phyloP scores from a whole-genome alignment of 345 rosid species.

The Zanthoxylum bungeanum region DNA sequence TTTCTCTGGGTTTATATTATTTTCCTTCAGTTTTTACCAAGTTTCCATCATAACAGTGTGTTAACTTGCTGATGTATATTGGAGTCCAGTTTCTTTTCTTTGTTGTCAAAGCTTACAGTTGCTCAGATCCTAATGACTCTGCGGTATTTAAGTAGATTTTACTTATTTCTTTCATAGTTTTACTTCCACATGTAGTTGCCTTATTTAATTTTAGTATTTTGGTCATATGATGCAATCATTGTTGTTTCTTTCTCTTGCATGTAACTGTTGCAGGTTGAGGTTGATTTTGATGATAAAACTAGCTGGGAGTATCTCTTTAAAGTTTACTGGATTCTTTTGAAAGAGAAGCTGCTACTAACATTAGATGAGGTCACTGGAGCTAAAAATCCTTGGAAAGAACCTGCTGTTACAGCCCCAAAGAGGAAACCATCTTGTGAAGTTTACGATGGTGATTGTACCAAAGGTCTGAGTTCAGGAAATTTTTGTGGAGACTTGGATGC shows the following conservation, averaged over 20 bases:
- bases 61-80: not conserved
- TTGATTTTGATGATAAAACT: constrained; percentile 91
- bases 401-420: constrained; percentile 29
- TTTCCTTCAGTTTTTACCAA: not conserved
- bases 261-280: constrained; percentile 62
- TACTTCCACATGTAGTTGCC: not conserved
- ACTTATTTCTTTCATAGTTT: constrained; percentile 9
- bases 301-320: constrained; percentile 99
- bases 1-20: not conserved
- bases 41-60: not conserved
- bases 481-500: constrained; percentile 38
- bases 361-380: constrained; percentile 68
- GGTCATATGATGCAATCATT: not conserved
- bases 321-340: constrained; percentile 76
- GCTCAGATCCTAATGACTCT: not conserved
- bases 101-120: too few species aligned
- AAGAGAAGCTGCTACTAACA: constrained; percentile 69
- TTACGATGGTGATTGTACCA: constrained; percentile 28
- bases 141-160: not conserved
- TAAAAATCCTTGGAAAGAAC: constrained; percentile 74
- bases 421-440: constrained; percentile 29
- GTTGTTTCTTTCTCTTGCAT: not conserved
- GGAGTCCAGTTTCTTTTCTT: not conserved
- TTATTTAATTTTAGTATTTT: not conserved
- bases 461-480: constrained; percentile 26